Evolutionary conservation across 108 stramenopile species (phyloP), one percentile per base, ranked within the genome.

Genomic region (Pseudonitzschia delicatissima): DNA sequence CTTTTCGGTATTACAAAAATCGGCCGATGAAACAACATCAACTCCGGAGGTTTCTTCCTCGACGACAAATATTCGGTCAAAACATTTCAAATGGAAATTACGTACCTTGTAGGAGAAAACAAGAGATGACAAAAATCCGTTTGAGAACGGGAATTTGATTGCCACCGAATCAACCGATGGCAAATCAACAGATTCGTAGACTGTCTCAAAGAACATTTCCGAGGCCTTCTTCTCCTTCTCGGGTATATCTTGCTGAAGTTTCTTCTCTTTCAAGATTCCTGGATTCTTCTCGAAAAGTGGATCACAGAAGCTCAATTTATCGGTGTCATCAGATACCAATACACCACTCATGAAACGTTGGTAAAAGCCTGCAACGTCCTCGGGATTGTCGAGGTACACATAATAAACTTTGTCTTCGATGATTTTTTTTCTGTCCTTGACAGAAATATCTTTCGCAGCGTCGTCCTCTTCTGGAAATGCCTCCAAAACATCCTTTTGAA

Each of bases 91-190:
- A 51, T 20, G 18, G 20, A 9, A 23, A 18, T 18, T 51, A 68
- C 67, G 34, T 62, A 90, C 86, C 81, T 88, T 87, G 72, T 76
- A 87, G 37, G 75, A 69, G 20, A 74, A 59, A 17, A 91, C 52
- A 45, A 94, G 31, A 8, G 78, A 68, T 33, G 92, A 94, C 45
- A 81, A 79, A 45, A 80, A 79, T 28, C 92, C 92, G 65, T 74
- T 72, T 5, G 87, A 87, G 60, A 72, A 81, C 11, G 87, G 83
- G 65, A 91, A 88, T 49, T 79, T 71, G 4, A 73, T 74, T 32
- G 80, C 76, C 36, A 72, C 76, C 0, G 86, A 82, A 50, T 78
- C 61, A 2, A 86, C 87, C 40, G 57, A 74, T 11, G 92, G 92
- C 53, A 94, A 66, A 12, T 57, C 37, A 0, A 55, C 51, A 8